Percentiles rank a stretch among this genome's conserved stretches.
Evolutionary conservation across 1,284 basidiomycete genomes (phyloP).

Genomic region (Tremellales sp.): DNA sequence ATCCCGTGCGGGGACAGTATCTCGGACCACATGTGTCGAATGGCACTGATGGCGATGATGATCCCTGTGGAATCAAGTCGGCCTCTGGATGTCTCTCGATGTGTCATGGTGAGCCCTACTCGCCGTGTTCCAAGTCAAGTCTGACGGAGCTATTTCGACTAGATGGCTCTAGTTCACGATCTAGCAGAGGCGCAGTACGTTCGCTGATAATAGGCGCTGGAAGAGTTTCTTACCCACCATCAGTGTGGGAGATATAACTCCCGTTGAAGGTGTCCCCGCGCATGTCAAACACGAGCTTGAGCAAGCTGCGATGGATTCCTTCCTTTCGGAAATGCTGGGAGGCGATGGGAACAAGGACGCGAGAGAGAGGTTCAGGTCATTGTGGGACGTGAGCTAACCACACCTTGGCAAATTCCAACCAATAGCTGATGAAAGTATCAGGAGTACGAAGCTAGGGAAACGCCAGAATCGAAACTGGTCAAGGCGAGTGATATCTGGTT

Average conservation of each 20-base stretch:
- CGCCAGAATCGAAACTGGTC: conserved; percentile 81
- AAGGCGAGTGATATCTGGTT: conserved; percentile 60
- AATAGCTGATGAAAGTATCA: conserved; percentile 40
- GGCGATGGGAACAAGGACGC: conserved; percentile 59
- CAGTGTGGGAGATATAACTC: conserved; percentile 86
- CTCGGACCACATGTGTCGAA: conserved; percentile 96
- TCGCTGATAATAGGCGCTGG: conserved; percentile 1
- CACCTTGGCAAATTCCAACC: neutral
- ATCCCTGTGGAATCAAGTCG: conserved; percentile 57
- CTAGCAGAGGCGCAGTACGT: conserved; percentile 82
- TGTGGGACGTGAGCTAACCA: conserved; percentile 66
- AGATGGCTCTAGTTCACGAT: conserved; percentile 87
- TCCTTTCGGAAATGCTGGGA: conserved; percentile 85
- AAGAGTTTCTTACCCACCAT: conserved; percentile 6
- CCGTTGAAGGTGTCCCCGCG: conserved; percentile 78
- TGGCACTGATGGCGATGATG: conserved; percentile 88
- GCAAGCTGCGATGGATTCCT: conserved; percentile 85
- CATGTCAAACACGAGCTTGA: conserved; percentile 64
- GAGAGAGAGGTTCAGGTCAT: conserved; percentile 66
- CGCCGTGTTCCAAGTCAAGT: neutral
- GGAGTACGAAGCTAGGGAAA: conserved; percentile 86
- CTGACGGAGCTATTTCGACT: conserved; percentile 8
- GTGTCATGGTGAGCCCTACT: conserved; percentile 36
- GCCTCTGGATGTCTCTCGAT: conserved; percentile 67
- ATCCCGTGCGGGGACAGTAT: conserved; percentile 58